Base-by-base conservation (phyloP, 176 grass and related monocot genomes). In the Lolium perenne region DNA sequence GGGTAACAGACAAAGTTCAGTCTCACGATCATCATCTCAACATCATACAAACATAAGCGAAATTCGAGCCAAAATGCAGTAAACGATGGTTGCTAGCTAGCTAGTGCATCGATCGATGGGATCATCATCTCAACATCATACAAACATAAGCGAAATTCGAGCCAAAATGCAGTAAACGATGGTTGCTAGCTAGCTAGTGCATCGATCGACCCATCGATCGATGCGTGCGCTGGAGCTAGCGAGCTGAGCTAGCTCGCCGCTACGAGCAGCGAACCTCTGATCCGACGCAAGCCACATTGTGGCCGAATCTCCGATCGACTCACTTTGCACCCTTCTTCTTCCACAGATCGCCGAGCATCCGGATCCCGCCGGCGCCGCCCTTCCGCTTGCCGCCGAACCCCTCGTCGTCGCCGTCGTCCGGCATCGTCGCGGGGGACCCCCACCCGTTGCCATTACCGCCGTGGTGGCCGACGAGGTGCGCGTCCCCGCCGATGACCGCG, bases 291-390 rank as follows among this genome's bases (percentile, higher is more conserved):
- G 40, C 40, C 40, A 41, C 40, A 41, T 41, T 41, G 38, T 5
- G 38, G n/a, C n/a, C n/a, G n/a, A n/a, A n/a, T n/a, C n/a, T n/a
- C n/a, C n/a, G n/a, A n/a, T n/a, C n/a, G n/a, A n/a, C n/a, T n/a
- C 71, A 87, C 65, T 94, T 92, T 79, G 26, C 91, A 6, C 89
- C 86, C 62, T 92, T 95, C 92, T 98, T 98, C 88, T 88, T 98
- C 96, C 96, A 98, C 38, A 98, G 84, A 46, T 98, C 96, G 20
- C 93, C 93, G n/a, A 98, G 91, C 92, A 95, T 92, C 64, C 91
- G 86, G 78, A 98, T 98, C 57, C 96, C 92, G 23, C 96, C 92
- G 23, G 91, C 26, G 26, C 26, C 78, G 40, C 89, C 92, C 89
- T 92, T 89, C 48, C 89, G 78, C 86, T 90, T 94, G 10, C 88